Evolutionary conservation across 176 grass and related monocot species (phyloP).

Genomic region (Phoenix roebelenii): DNA sequence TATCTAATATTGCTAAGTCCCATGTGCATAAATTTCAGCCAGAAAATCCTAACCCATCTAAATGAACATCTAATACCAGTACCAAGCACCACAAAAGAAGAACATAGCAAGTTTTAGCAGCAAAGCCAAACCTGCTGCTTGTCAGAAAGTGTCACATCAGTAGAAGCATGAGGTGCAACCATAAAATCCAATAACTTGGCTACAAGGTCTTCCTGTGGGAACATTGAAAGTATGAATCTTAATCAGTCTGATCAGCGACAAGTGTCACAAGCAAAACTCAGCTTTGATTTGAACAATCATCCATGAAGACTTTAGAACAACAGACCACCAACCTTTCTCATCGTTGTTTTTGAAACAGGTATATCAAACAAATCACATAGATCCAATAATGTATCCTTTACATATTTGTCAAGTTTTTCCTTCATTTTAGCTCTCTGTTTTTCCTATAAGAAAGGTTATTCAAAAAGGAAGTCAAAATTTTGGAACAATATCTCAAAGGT

Average conservation of each 20-base stretch:
- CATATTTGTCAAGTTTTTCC: conserved; percentile 95
- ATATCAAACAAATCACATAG: conserved; percentile 82
- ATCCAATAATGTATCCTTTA: conserved; percentile 65
- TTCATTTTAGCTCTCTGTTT: conserved; percentile 91
- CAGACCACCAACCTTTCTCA: conserved; percentile 59
- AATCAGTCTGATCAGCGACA: too few relatives aligned
- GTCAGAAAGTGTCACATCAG: conserved; percentile 42
- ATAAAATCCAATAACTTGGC: conserved; percentile 87
- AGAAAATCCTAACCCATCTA: too few relatives aligned
- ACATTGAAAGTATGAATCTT: too few relatives aligned
- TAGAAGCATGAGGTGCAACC: conserved; percentile 52
- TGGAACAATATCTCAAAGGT: too few relatives aligned
- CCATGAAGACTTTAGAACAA: not conserved
- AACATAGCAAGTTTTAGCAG: not conserved
- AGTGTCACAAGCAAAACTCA: conserved; percentile 3
- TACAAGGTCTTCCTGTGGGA: conserved; percentile 76
- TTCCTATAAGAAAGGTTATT: conserved; percentile 50
- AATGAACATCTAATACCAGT: too few relatives aligned
- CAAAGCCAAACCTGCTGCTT: conserved; percentile 31
- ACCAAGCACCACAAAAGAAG: not conserved
- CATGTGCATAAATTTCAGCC: too few relatives aligned
- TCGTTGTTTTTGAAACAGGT: conserved; percentile 56
- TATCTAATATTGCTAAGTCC: too few relatives aligned
- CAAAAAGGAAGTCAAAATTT: too few relatives aligned
- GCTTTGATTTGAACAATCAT: too few relatives aligned